Evolutionary conservation across 805 yeast genomes (phyloP), one percentile per base, ranked within the genome.

Genomic region (Candida multigemmis): DNA sequence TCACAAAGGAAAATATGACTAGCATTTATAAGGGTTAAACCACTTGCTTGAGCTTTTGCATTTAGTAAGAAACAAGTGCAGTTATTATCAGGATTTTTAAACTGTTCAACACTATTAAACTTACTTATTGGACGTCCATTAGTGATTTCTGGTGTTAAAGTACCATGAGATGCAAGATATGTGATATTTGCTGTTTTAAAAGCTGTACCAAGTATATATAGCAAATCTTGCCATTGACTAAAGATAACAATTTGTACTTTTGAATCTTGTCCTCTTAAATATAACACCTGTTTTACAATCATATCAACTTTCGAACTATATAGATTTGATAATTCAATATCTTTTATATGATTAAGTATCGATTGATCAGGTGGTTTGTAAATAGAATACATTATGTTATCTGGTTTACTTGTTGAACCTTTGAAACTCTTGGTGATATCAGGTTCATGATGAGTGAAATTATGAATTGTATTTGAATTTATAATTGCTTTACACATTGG

Each of bases 1-100:
- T 91, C 98, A 49, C 96, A 82, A 4, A 91, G 50, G 35, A 87
- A 79, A 0, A 91, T 89, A 48, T 91, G 96, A 3, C 82, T 80
- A 0, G 98, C 97, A 57, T 89, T 89, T 6, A 86, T 75, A 30
- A 91, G 60, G 6, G 94, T 91, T 36, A 91, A 59, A 0, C 98
- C 98, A 9, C 96, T 77, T 6, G 94, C 86, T 45, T 87, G 84
- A 1, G 87, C 77, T 37, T 74, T 77, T 0, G 95, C 89, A 51
- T 85, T 84, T 37, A 91, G 53, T 15, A 91, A 52, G 43, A 89
- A 77, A 49, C 97, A 89, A 0, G 96, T 82, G n/a, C 80, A 67
- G 0, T 60, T 47, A 3, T 71, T 57, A 37, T 71, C 64, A 16
- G 58, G 53, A 31, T 64, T 67, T 38, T 77, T 79, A 53, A 85